These are phyloP conservation scores for Saccharomyces cerevisiae DNA, from an alignment of 805 yeast genomes.

Conservation along the genomic window DNA sequence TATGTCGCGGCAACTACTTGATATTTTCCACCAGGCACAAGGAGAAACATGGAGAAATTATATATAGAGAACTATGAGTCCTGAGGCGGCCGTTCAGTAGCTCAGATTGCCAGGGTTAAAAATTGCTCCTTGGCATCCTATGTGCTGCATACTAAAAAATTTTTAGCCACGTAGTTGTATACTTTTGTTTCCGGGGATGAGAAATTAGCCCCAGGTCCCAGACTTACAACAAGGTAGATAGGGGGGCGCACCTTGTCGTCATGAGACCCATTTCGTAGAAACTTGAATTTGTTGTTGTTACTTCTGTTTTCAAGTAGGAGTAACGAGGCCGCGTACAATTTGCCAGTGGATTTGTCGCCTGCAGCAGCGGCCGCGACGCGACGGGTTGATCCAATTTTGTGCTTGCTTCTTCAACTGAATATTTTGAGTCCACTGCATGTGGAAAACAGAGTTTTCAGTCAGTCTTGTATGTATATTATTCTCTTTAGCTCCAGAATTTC, in stretches of 20 bases:
- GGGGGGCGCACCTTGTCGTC: slow-evolving; percentile 98
- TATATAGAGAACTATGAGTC: slow-evolving; percentile 60
- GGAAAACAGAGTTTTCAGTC: slow-evolving; percentile 88
- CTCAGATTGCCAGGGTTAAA: slow-evolving; percentile 66
- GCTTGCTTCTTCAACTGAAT: slow-evolving; percentile 51
- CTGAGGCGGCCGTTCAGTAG: slow-evolving; percentile 59
- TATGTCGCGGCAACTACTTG: too few relatives aligned
- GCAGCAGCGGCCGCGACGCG: slow-evolving; percentile 19
- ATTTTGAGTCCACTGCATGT: slow-evolving; percentile 57
- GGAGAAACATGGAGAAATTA: slow-evolving; percentile 36
- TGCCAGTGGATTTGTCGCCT: slow-evolving; percentile 76
- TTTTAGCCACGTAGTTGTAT: slow-evolving; percentile 77
- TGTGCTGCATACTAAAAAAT: slow-evolving; percentile 87
- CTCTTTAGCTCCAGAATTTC: slow-evolving; percentile 82
- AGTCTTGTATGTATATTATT: slow-evolving; percentile 83
- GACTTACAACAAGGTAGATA: slow-evolving; percentile 65
- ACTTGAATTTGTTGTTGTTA: slow-evolving; percentile 35
- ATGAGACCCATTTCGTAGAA: slow-evolving; percentile 72
- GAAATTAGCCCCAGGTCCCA: slow-evolving; percentile 21
- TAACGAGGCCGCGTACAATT: slow-evolving; percentile 50
- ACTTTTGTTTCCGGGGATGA: slow-evolving; percentile 47
- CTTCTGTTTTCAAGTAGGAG: neutral
- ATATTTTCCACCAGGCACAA: too few relatives aligned
- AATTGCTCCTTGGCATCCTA: slow-evolving; percentile 68
- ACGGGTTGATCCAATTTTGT: slow-evolving; percentile 17